Conservation (phyloP, 805 yeast species). For the Ogataea nakhonphanomensis region DNA sequence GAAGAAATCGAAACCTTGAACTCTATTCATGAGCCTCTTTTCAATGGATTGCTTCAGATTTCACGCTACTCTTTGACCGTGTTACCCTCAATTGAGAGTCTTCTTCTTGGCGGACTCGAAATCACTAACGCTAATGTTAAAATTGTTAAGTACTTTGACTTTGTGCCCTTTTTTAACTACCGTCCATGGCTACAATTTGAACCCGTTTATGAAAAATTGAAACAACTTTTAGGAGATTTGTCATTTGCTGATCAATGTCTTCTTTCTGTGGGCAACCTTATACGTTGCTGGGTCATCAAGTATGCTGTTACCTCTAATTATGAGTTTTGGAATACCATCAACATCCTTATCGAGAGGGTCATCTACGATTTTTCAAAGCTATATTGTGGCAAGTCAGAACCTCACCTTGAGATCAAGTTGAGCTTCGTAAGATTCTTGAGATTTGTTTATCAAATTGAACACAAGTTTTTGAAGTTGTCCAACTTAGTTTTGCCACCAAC, state of each 20-base stretch:
- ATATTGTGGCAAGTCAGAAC: slow-evolving; percentile 11
- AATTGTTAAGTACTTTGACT: slow-evolving; percentile 16
- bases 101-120: slow-evolving; percentile 4
- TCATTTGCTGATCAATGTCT: slow-evolving; percentile 2
- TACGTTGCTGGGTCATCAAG: slow-evolving; percentile 18
- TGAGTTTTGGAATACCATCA: slow-evolving; percentile 18
- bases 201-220: slow-evolving; percentile 3
- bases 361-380: slow-evolving; percentile 5
- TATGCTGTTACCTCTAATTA: neutral
- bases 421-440: slow-evolving; percentile 14
- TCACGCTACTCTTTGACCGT: slow-evolving; percentile 8
- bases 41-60: slow-evolving; percentile 15
- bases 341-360: slow-evolving; percentile 12
- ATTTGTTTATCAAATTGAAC: slow-evolving; percentile 22
- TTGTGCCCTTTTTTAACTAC: slow-evolving; percentile 14
- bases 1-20: slow-evolving; percentile 3
- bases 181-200: slow-evolving; percentile 17
- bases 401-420: slow-evolving; percentile 6
- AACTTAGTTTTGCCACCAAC: slow-evolving; percentile 39
- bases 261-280: slow-evolving; percentile 5
- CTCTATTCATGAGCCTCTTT: slow-evolving; percentile 8
- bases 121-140: slow-evolving; percentile 3
- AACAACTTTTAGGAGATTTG: slow-evolving; percentile 2
- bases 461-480: slow-evolving; percentile 16
- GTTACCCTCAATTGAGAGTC: slow-evolving; percentile 7